phyloP scores from a whole-genome alignment of 2,329 filamentous ascomycete genomes.

The Colletotrichum navitas region DNA sequence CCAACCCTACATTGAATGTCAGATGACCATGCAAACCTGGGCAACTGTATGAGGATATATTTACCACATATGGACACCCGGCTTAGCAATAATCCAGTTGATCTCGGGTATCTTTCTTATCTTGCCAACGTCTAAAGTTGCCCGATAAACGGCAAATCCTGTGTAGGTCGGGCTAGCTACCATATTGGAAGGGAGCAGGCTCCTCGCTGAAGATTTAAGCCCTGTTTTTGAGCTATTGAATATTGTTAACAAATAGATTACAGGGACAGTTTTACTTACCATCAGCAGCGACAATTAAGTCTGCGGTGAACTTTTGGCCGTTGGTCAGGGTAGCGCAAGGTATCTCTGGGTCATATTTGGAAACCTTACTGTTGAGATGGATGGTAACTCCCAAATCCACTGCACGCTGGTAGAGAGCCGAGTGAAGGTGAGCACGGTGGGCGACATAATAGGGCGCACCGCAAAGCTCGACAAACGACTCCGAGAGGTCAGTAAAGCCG shows the following conservation, averaged over 20 bases:
- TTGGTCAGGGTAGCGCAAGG: constrained; percentile 45
- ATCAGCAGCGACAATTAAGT: constrained; percentile 54
- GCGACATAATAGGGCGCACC: constrained; percentile 52
- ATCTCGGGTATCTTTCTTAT: constrained; percentile 53
- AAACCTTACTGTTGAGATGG: constrained; percentile 45
- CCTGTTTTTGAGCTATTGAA: constrained; percentile 37
- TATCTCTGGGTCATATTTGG: constrained; percentile 43
- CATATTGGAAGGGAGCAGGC: constrained; percentile 35
- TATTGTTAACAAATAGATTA: neutral
- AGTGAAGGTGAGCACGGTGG: constrained; percentile 53
- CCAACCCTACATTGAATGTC: constrained; percentile 52
- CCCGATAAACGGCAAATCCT: constrained; percentile 58
- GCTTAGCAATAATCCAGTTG: constrained; percentile 55
- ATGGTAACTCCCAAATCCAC: constrained; percentile 46
- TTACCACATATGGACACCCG: constrained; percentile 56
- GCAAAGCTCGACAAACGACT: constrained; percentile 46
- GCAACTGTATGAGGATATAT: neutral
- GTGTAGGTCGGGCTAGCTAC: constrained; percentile 45
- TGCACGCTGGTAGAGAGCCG: constrained; percentile 48
- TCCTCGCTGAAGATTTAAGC: constrained; percentile 49
- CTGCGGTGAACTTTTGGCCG: constrained; percentile 45
- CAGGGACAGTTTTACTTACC: constrained; percentile 41
- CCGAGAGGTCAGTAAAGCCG: constrained; percentile 40
- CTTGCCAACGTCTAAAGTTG: constrained; percentile 53
- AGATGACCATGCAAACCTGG: neutral